Conservation (phyloP, 1,139 yeast genomes). For the Taiozyma onychis region DNA sequence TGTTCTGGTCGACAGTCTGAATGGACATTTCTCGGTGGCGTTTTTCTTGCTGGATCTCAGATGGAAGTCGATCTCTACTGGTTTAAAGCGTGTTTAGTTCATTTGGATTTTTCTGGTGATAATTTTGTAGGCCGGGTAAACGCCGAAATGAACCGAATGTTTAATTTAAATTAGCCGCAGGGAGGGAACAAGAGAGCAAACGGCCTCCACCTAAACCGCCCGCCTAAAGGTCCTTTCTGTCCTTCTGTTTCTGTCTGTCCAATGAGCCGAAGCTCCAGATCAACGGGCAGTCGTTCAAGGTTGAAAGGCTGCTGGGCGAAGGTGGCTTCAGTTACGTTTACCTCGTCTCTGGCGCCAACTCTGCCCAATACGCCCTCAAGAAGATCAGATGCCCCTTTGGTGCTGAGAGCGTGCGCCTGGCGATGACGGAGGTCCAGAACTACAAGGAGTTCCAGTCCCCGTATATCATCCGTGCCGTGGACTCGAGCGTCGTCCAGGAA, state of each 20-base stretch:
- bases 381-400: conserved; percentile 89
- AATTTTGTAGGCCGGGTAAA: background rate
- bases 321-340: conserved; percentile 92
- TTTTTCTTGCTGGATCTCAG: background rate
- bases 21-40: background rate
- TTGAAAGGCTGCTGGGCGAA: conserved; percentile 75
- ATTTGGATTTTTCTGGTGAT: background rate
- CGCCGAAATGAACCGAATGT: too few species aligned
- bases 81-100: background rate
- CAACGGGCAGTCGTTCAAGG: conserved; percentile 45
- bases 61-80: too few species aligned
- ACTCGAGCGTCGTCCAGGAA: conserved; percentile 66
- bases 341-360: conserved; percentile 49
- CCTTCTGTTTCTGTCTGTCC: conserved; percentile 30
- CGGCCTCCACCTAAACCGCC: too few species aligned
- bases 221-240: conserved; percentile 5
- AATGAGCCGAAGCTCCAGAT: conserved; percentile 44
- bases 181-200: too few species aligned
- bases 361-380: conserved; percentile 66
- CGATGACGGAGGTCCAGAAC: conserved; percentile 71
- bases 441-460: conserved; percentile 68
- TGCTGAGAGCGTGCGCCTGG: conserved; percentile 62
- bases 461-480: conserved; percentile 63
- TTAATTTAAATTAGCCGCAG: too few species aligned
- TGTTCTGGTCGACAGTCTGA: conserved; percentile 29